phyloP scores from a whole-genome alignment of 2,329 filamentous ascomycete species.

The Colletotrichum sp. region DNA sequence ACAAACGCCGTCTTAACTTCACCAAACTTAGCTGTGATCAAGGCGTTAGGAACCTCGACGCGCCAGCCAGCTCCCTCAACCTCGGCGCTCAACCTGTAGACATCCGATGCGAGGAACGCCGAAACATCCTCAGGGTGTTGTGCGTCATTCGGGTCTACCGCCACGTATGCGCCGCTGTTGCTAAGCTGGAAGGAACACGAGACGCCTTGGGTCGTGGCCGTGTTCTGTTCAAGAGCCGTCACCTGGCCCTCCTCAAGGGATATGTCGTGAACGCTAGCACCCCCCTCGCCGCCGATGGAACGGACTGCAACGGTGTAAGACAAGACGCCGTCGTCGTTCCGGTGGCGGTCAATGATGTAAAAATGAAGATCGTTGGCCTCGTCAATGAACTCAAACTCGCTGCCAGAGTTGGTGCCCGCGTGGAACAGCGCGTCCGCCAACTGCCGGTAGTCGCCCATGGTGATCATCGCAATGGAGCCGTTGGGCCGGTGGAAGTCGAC shows the following conservation, averaged over 20 bases:
- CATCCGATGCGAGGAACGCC: slow-evolving; percentile 45
- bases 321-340: slow-evolving; percentile 46
- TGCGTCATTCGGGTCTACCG: slow-evolving; percentile 11
- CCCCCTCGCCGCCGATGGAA: slow-evolving; percentile 41
- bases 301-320: slow-evolving; percentile 53
- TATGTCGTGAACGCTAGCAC: slow-evolving; percentile 36
- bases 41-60: slow-evolving; percentile 44
- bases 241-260: slow-evolving; percentile 40
- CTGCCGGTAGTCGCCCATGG: slow-evolving; percentile 58
- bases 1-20: slow-evolving; percentile 41
- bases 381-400: slow-evolving; percentile 53
- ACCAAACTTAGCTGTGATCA: slow-evolving; percentile 47
- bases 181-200: slow-evolving; percentile 51
- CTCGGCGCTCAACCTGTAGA: slow-evolving; percentile 50
- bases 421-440: slow-evolving; percentile 59
- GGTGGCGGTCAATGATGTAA: slow-evolving; percentile 49
- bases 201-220: slow-evolving; percentile 35
- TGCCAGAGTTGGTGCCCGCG: slow-evolving; percentile 55
- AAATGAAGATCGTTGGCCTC: slow-evolving; percentile 52
- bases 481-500: slow-evolving; percentile 55
- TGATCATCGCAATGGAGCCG: slow-evolving; percentile 49
- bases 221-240: slow-evolving; percentile 23
- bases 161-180: slow-evolving; percentile 46
- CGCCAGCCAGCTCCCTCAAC: slow-evolving; percentile 51
- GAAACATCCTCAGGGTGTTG: slow-evolving; percentile 38